Percentiles rank a stretch among this genome's conserved stretches.
These are phyloP conservation scores for Nannochloris sp. DNA, from an alignment of 139 green algal species.

Conservation along the genomic window DNA sequence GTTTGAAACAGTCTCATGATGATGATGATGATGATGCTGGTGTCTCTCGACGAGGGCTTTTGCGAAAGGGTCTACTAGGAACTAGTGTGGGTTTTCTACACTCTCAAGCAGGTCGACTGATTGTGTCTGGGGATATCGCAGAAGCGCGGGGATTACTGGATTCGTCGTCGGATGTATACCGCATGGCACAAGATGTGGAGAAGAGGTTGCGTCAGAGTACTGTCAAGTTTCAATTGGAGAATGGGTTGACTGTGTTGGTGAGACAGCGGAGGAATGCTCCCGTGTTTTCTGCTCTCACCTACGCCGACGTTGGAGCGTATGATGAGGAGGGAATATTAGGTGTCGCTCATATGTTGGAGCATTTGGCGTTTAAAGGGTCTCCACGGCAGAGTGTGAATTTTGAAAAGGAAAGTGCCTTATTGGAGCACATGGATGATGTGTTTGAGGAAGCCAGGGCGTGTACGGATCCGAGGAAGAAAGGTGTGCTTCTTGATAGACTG, in stretches of 20 bases:
- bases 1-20: too few species aligned
- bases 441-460: constrained; percentile 54
- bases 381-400: constrained; percentile 35
- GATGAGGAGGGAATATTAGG: constrained; percentile 69
- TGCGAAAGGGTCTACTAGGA: too few species aligned
- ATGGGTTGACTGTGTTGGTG: constrained; percentile 83
- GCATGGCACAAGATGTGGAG: not conserved
- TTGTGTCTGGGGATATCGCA: not conserved
- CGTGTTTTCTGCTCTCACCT: constrained; percentile 63
- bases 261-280: constrained; percentile 52
- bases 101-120: too few species aligned
- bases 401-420: constrained; percentile 34
- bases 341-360: constrained; percentile 82
- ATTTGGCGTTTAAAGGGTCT: constrained; percentile 77
- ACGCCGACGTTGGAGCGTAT: constrained; percentile 64
- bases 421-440: constrained; percentile 61
- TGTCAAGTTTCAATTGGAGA: constrained; percentile 68
- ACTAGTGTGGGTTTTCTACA: too few species aligned
- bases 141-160: not conserved
- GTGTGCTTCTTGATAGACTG: constrained; percentile 26
- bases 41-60: too few species aligned
- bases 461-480: not conserved
- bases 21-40: too few species aligned
- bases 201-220: not conserved
- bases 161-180: not conserved